Conservation (phyloP, 2,329 filamentous ascomycete species). For the Fusarium nelsonii region DNA sequence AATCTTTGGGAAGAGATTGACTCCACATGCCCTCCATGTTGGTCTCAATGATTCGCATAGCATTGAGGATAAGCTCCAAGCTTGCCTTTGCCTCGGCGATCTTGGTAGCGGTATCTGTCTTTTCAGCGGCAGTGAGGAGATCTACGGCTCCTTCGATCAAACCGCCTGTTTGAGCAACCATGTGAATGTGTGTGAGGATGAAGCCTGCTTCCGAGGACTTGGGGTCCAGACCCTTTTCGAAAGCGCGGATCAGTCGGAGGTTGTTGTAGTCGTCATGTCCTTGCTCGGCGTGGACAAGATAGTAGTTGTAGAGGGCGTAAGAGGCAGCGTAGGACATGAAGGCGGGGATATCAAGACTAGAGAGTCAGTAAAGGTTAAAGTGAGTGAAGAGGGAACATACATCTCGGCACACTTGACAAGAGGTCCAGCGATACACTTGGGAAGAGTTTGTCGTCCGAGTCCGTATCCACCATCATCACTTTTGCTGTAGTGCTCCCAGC, state of each 20-base stretch:
- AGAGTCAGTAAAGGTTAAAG: neutral
- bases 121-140: conserved; percentile 62
- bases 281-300: conserved; percentile 65
- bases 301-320: conserved; percentile 78
- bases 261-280: conserved; percentile 73
- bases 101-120: conserved; percentile 12
- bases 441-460: conserved; percentile 32
- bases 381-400: neutral
- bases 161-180: conserved; percentile 87
- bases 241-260: conserved; percentile 88
- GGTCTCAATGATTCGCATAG: conserved; percentile 74
- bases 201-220: conserved; percentile 93
- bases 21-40: conserved; percentile 95
- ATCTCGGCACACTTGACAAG: conserved; percentile 40
- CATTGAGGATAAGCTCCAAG: conserved; percentile 70
- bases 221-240: conserved; percentile 89
- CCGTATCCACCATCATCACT: conserved; percentile 29
- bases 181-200: conserved; percentile 94
- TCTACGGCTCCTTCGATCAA: conserved; percentile 79
- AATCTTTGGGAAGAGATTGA: conserved; percentile 84
- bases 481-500: conserved; percentile 38
- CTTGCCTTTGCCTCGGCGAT: conserved; percentile 71
- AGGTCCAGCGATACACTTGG: conserved; percentile 39
- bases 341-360: conserved; percentile 33
- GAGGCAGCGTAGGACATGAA: conserved; percentile 65